Evolutionary conservation across 768 basidiomycete genomes (phyloP).

Genomic region (Cubamyces lactineus): DNA sequence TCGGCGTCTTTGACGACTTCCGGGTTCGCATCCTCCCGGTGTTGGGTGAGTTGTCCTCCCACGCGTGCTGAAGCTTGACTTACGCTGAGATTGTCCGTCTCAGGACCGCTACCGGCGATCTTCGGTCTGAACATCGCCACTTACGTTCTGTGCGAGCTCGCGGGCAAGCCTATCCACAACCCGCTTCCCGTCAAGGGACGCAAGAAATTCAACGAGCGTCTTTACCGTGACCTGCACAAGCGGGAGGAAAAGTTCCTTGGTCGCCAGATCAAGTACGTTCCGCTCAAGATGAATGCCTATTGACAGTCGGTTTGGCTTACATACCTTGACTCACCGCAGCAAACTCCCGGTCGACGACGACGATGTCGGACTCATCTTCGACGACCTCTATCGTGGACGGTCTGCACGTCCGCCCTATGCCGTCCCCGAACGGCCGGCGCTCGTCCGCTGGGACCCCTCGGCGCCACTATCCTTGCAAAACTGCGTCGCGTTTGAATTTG

Average conservation of each 20-base stretch:
- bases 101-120: slow-evolving; percentile 82
- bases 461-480: slow-evolving; percentile 74
- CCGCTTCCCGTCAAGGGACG: slow-evolving; percentile 87
- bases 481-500: slow-evolving; percentile 79
- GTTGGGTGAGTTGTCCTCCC: slow-evolving; percentile 55
- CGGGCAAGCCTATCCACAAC: slow-evolving; percentile 80
- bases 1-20: slow-evolving; percentile 91
- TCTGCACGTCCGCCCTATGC: slow-evolving; percentile 78
- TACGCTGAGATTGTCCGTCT: not conserved
- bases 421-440: slow-evolving; percentile 70
- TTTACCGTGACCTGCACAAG: slow-evolving; percentile 75
- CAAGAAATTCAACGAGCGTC: slow-evolving; percentile 78
- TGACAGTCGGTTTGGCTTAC: not conserved
- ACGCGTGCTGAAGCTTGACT: not conserved
- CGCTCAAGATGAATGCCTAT: not conserved
- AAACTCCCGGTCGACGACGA: slow-evolving; percentile 80
- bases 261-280: slow-evolving; percentile 54
- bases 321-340: slow-evolving; percentile 40
- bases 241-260: slow-evolving; percentile 74
- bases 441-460: slow-evolving; percentile 80
- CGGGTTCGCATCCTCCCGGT: slow-evolving; percentile 93
- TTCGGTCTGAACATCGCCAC: slow-evolving; percentile 92
- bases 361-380: slow-evolving; percentile 83
- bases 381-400: slow-evolving; percentile 82
- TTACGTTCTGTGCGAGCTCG: slow-evolving; percentile 85